Conservation (phyloP, 495 filamentous ascomycete genomes). For the Penicillium daleae region DNA sequence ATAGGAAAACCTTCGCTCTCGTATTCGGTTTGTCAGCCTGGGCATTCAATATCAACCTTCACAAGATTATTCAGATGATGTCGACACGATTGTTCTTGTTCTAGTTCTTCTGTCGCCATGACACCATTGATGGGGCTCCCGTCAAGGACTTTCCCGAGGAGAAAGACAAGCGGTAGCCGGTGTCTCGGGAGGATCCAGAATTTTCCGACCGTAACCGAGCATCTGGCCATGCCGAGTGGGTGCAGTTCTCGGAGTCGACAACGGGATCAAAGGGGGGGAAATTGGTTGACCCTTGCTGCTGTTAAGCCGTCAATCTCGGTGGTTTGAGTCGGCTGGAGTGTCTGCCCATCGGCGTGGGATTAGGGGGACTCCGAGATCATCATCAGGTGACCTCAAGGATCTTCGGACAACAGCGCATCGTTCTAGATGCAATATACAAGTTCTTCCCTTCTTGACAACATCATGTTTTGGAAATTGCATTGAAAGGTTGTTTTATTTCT, state of each 20-base stretch:
- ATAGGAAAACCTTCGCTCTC: conserved; percentile 4
- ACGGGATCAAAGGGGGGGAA: conserved; percentile 4
- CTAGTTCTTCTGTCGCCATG: not conserved
- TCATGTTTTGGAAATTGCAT: too few relatives aligned
- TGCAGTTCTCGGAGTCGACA: conserved; percentile 3
- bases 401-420: not conserved
- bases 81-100: not conserved
- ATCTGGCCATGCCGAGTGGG: conserved; percentile 16
- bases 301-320: not conserved
- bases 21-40: conserved; percentile 12
- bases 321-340: not conserved
- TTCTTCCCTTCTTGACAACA: too few relatives aligned
- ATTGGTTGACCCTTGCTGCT: not conserved
- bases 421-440: too few relatives aligned
- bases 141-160: conserved; percentile 28
- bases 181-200: conserved; percentile 26
- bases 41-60: not conserved
- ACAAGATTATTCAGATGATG: not conserved
- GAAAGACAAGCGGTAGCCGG: conserved; percentile 15
- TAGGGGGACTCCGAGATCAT: not conserved
- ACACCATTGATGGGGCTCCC: conserved; percentile 11
- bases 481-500: not conserved
- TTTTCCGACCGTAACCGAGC: conserved; percentile 35
- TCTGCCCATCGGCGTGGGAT: conserved; percentile 7
- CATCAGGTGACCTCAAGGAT: conserved; percentile 1